Conservation (phyloP, 2,329 filamentous ascomycete species). For the Epicoccum sorghinum region DNA sequence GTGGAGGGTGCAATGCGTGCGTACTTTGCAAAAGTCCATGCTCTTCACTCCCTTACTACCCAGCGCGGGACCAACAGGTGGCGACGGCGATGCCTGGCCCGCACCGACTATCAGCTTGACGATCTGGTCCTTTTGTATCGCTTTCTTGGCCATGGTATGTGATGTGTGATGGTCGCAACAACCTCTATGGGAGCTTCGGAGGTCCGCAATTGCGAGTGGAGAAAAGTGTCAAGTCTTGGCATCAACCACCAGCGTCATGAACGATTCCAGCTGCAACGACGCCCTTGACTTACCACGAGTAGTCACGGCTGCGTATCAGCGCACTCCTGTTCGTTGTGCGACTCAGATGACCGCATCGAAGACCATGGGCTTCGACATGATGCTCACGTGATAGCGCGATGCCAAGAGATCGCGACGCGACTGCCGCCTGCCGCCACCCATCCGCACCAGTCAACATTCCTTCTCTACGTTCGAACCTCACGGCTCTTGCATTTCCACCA, state of each 20-base stretch:
- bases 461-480: neutral
- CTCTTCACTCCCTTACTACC: constrained; percentile 98
- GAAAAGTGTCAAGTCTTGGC: constrained; percentile 2
- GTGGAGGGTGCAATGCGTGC: constrained; percentile 4
- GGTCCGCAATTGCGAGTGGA: constrained; percentile 12
- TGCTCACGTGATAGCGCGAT: constrained; percentile 12
- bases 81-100: constrained; percentile 91
- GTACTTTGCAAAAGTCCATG: constrained; percentile 99
- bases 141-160: constrained; percentile 44
- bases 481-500: neutral
- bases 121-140: constrained; percentile 57
- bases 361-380: neutral
- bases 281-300: too few relatives aligned
- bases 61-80: constrained; percentile 92
- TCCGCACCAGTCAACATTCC: constrained; percentile 10
- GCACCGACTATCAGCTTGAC: constrained; percentile 98
- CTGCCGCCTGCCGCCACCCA: constrained; percentile 12
- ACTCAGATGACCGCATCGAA: too few relatives aligned
- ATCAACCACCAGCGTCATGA: neutral
- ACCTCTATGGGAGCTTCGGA: constrained; percentile 11
- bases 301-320: too few relatives aligned
- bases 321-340: neutral
- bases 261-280: neutral
- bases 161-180: constrained; percentile 7
- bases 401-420: constrained; percentile 9